Base-by-base conservation (phyloP, 352 stramenopile genomes). In the Phytophthora chlamydospora region DNA sequence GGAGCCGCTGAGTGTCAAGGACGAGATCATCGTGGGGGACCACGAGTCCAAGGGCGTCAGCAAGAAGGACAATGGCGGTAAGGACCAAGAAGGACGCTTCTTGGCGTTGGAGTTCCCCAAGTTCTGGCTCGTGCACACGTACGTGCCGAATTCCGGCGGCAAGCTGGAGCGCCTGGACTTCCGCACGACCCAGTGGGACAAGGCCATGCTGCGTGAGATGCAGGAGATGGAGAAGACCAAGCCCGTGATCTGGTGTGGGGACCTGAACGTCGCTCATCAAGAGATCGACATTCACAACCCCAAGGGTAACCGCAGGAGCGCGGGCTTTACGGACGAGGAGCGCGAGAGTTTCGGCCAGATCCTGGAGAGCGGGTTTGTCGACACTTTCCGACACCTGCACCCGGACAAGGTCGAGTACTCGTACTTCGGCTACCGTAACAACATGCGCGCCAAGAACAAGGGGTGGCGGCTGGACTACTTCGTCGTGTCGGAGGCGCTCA, bases 251-350 rank as follows among this genome's bases (percentile, higher is more conserved):
- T 93, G 83, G 84, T 93, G 86, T 53, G 86, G 86, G 17, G 86
- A 95, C 53, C 55, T 95, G 45, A 95, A 95, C 61, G 86, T 95
- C 48, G 86, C 86, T 27, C 80, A 95, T 73, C 62, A 95, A 68
- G 86, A 95, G 52, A 93, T 95, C 43, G 86, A 95, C 63, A 95
- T 95, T 51, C 86, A 95, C 59, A 83, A 95, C 71, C 86, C 86
- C 35, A 92, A 93, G 60, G 68, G 71, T 39, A 95, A 95, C 60
- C 71, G 65, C 66, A 93, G 80, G 54, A 90, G 78, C 31, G 69
- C 86, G 1, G 86, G 84, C 17, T 93, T 93, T 52, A 95, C 86
- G 31, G 80, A 93, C 34, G 81, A 82, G 12, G 86, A 95, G 53
- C 82, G 86, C 38, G 68, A 88, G 42, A 93, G 85, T 60, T 95